These are phyloP conservation scores for Achaetomium macrosporum DNA, from an alignment of 2,329 filamentous ascomycete genomes.

Conservation along the genomic window DNA sequence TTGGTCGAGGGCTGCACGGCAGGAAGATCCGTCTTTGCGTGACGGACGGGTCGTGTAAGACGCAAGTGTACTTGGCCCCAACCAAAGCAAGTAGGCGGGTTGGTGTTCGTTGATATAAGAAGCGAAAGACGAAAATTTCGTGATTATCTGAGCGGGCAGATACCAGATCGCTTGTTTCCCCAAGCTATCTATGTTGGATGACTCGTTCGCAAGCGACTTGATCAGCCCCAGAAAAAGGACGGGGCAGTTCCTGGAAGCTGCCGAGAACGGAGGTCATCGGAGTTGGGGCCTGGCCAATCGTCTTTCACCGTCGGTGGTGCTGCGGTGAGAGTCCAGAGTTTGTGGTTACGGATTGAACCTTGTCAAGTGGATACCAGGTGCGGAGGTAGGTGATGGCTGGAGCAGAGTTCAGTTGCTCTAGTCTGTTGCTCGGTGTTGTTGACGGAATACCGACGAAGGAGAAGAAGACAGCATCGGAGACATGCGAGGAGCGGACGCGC, in stretches of 20 bases:
- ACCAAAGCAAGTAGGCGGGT: background rate
- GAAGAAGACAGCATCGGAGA: background rate
- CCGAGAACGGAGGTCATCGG: constrained; percentile 28
- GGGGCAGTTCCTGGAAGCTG: constrained; percentile 16
- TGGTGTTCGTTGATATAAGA: background rate
- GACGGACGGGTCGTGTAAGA: background rate
- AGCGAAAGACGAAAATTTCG: background rate
- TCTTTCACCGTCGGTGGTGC: constrained; percentile 23
- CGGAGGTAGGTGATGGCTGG: background rate
- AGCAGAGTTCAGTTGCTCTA: background rate
- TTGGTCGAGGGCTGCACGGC: constrained; percentile 1
- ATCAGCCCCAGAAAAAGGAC: constrained; percentile 12
- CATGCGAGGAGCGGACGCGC: constrained; percentile 7
- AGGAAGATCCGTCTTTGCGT: constrained; percentile 4
- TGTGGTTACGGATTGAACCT: constrained; percentile 11
- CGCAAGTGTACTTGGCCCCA: background rate
- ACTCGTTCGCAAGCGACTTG: constrained; percentile 18
- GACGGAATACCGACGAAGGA: background rate
- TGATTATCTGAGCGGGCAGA: background rate
- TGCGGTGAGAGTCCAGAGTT: constrained; percentile 13
- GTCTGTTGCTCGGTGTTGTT: too few relatives aligned
- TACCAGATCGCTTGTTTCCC: background rate
- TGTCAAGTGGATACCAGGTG: background rate
- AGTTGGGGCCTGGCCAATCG: constrained; percentile 21
- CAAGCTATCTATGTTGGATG: constrained; percentile 13